Evolutionary conservation across 495 filamentous ascomycete genomes (phyloP).

Genomic region (Daldinia vernicosa): DNA sequence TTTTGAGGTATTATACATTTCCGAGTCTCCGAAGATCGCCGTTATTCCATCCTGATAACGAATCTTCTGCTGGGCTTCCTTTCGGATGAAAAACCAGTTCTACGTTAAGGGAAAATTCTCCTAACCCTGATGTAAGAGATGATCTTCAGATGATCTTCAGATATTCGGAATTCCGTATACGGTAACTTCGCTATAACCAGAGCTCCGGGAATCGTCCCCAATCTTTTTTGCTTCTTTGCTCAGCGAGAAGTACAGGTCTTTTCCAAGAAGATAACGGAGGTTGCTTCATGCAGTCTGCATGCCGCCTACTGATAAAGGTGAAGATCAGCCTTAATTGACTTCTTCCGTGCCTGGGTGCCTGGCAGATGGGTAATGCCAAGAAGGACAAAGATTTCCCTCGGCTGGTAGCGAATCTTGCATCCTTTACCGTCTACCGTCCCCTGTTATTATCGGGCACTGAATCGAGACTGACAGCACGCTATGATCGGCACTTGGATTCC

Average conservation of each 20-base stretch:
- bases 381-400: constrained; percentile 25
- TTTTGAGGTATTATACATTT: not conserved
- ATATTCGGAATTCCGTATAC: constrained; percentile 34
- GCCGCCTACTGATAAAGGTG: constrained; percentile 38
- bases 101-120: constrained; percentile 11
- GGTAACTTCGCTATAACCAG: constrained; percentile 30
- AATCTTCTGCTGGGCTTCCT: not conserved
- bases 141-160: constrained; percentile 30
- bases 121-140: constrained; percentile 12
- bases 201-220: constrained; percentile 27
- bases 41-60: constrained; percentile 9
- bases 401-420: constrained; percentile 38
- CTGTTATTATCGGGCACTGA: constrained; percentile 16
- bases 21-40: constrained; percentile 30
- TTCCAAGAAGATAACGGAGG: constrained; percentile 41
- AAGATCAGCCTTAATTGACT: constrained; percentile 44
- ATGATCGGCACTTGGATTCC: constrained; percentile 44
- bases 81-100: constrained; percentile 20
- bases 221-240: constrained; percentile 6
- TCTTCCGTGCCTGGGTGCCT: constrained; percentile 39
- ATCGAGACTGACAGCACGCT: constrained; percentile 17
- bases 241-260: constrained; percentile 12
- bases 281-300: constrained; percentile 23
- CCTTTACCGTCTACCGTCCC: constrained; percentile 19
- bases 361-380: constrained; percentile 33